phyloP scores from a whole-genome alignment of 106 monocot species.

The Dendrobium catenatum region DNA sequence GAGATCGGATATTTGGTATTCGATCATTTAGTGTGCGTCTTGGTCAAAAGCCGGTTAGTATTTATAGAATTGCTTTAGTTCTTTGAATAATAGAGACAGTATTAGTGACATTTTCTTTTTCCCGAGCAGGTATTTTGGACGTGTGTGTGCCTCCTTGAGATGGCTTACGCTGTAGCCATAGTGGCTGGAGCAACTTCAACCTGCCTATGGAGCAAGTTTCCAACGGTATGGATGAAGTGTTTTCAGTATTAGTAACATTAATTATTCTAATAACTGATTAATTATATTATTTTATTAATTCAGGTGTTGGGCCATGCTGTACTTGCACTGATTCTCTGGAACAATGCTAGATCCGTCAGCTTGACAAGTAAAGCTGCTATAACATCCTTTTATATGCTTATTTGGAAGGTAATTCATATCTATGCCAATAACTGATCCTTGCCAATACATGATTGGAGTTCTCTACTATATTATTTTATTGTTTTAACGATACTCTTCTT shows the following conservation, averaged over 20 bases:
- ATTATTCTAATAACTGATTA: neutral
- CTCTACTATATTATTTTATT: neutral
- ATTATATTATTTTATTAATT: neutral
- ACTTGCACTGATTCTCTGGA: slow-evolving; percentile 79
- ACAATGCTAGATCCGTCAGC: slow-evolving; percentile 58
- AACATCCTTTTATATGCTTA: slow-evolving; percentile 96
- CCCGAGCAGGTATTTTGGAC: slow-evolving; percentile 82
- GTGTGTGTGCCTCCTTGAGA: slow-evolving; percentile 81
- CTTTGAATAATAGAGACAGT: neutral
- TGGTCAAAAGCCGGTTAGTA: slow-evolving; percentile 65
- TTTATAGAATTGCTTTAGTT: neutral
- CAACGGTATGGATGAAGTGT: slow-evolving; percentile 41
- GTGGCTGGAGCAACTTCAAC: slow-evolving; percentile 66
- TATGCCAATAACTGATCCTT: neutral
- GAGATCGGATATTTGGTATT: slow-evolving; percentile 91
- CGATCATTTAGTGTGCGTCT: slow-evolving; percentile 84
- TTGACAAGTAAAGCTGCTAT: slow-evolving; percentile 62
- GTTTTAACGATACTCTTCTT: neutral
- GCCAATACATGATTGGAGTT: neutral
- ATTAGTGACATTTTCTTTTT: neutral
- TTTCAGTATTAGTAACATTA: neutral
- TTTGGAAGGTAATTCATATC: slow-evolving; percentile 76
- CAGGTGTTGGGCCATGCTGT: slow-evolving; percentile 68
- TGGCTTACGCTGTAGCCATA: slow-evolving; percentile 72
- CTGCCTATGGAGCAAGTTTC: slow-evolving; percentile 72